These are phyloP conservation scores for Eremochloa ophiuroides DNA, from an alignment of 176 grass and related monocot genomes.

Conservation along the genomic window DNA sequence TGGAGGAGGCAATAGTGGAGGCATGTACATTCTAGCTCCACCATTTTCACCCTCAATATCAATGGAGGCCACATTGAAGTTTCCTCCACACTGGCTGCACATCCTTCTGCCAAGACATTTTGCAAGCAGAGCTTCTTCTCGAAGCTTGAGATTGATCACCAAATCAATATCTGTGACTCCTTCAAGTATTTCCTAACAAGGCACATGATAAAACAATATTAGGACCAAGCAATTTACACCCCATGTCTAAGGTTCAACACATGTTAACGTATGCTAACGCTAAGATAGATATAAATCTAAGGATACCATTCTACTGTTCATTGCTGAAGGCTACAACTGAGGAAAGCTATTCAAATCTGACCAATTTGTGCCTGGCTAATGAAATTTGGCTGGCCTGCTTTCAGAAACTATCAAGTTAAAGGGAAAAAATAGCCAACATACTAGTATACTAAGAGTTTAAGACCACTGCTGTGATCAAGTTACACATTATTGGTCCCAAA, in stretches of 20 bases:
- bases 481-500: background rate
- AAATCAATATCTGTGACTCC: constrained; percentile 89
- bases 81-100: constrained; percentile 84
- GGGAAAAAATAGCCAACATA: background rate
- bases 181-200: constrained; percentile 86
- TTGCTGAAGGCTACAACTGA: background rate
- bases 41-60: constrained; percentile 86
- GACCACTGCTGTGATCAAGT: background rate
- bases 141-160: constrained; percentile 81
- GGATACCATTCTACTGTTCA: background rate
- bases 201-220: background rate
- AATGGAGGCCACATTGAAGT: constrained; percentile 85
- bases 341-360: background rate
- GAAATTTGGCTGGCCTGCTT: background rate
- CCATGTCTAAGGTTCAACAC: background rate
- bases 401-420: background rate
- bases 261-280: background rate
- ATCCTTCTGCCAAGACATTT: constrained; percentile 96
- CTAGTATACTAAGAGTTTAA: background rate
- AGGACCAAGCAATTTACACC: background rate
- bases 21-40: constrained; percentile 70
- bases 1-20: constrained; percentile 74
- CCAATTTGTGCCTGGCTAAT: background rate
- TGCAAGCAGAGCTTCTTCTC: constrained; percentile 70
- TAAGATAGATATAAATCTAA: background rate